Conservation (phyloP, 768 basidiomycete genomes). For the Amanita pallidorosea region DNA sequence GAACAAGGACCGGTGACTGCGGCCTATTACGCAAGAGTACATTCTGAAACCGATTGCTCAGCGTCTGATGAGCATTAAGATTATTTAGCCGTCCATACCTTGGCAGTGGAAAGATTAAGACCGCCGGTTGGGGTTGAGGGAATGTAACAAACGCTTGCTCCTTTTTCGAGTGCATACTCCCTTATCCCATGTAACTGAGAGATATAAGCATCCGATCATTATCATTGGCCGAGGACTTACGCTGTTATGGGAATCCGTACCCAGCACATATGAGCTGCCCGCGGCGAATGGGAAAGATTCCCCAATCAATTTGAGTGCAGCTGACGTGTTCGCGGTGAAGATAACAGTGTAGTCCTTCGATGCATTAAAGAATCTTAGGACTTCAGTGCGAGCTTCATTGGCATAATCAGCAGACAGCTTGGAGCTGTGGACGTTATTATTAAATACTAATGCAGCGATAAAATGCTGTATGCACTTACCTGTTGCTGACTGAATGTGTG, state of each 20-base stretch:
- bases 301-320: constrained; percentile 72
- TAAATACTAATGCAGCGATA: constrained; percentile 4
- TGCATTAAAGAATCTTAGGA: constrained; percentile 70
- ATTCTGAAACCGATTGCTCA: constrained; percentile 24
- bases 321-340: constrained; percentile 74
- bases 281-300: constrained; percentile 65
- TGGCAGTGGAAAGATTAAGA: constrained; percentile 43
- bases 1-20: constrained; percentile 24
- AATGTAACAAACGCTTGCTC: constrained; percentile 54
- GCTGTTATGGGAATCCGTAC: constrained; percentile 76
- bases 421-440: constrained; percentile 35
- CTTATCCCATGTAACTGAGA: constrained; percentile 57
- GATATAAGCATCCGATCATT: background rate
- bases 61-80: background rate
- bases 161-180: constrained; percentile 48
- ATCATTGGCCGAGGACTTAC: constrained; percentile 22
- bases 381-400: constrained; percentile 58
- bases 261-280: constrained; percentile 54
- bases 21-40: constrained; percentile 43
- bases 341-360: constrained; percentile 70
- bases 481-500: constrained; percentile 76
- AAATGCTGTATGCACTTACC: constrained; percentile 26
- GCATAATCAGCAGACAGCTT: constrained; percentile 56
- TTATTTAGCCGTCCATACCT: constrained; percentile 30
- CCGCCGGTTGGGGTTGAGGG: constrained; percentile 55